Percentiles rank a stretch among this genome's conserved stretches.
phyloP scores from a whole-genome alignment of 169 alveolate species.

The Plasmodium gallinaceum region DNA sequence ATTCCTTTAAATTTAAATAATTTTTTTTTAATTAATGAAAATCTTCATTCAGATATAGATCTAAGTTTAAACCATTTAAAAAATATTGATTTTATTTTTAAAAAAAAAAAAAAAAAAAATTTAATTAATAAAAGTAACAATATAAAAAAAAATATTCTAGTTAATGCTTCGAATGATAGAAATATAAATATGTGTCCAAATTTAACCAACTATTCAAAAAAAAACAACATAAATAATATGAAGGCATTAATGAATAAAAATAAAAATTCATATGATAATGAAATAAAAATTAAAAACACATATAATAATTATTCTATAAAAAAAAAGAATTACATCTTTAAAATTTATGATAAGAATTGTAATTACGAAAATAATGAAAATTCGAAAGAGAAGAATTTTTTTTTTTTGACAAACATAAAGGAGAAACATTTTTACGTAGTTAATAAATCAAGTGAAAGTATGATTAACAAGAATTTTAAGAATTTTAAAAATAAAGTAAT shows the following conservation, averaged over 20 bases:
- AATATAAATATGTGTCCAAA: not conserved
- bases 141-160: not conserved
- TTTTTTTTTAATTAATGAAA: slow-evolving; percentile 19
- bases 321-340: too few species aligned
- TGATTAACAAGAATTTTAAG: slow-evolving; percentile 1
- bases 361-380: too few species aligned
- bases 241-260: not conserved
- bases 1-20: slow-evolving; percentile 35
- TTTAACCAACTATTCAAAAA: not conserved
- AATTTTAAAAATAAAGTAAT: not conserved
- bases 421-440: too few species aligned
- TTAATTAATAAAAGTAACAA: not conserved
- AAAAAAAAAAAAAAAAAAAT: not conserved
- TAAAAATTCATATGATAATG: not conserved
- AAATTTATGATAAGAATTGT: too few species aligned
- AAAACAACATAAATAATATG: not conserved
- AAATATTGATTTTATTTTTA: slow-evolving; percentile 44
- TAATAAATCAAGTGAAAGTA: not conserved
- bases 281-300: too few species aligned
- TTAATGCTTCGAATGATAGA: not conserved
- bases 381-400: too few species aligned
- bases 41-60: slow-evolving; percentile 4
- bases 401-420: too few species aligned
- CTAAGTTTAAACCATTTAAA: slow-evolving; percentile 25
- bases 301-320: too few species aligned